These are phyloP conservation scores for Smithsoniella earleae DNA, from an alignment of 163 green algal genomes.

Conservation along the genomic window DNA sequence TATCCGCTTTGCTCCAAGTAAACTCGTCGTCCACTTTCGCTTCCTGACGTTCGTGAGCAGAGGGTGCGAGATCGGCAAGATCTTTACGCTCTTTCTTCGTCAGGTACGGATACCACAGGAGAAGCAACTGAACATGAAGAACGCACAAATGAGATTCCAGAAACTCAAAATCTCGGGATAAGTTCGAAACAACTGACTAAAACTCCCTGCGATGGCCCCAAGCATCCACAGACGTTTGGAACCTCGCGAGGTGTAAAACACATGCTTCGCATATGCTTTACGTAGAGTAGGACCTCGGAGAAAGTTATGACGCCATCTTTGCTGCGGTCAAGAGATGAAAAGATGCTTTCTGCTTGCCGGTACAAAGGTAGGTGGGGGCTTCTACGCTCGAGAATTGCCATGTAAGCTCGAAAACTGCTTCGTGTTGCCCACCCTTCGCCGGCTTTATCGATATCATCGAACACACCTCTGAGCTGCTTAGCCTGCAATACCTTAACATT, in stretches of 20 bases:
- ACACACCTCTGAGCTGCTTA: constrained; percentile 1
- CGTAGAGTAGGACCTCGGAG: no score
- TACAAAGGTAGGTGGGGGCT: constrained; percentile 6
- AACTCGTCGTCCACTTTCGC: neutral
- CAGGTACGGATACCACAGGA: constrained; percentile 18
- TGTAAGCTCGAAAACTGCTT: neutral
- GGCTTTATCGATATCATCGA: constrained; percentile 23
- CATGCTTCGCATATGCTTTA: neutral
- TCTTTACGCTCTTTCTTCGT: neutral
- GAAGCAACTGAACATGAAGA: constrained; percentile 9
- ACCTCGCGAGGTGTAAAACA: neutral
- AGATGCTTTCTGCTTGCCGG: constrained; percentile 14
- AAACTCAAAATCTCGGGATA: neutral
- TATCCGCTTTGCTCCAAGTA: neutral
- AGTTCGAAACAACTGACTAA: neutral
- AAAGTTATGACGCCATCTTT: neutral
- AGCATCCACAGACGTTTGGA: no score
- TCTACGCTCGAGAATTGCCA: neutral
- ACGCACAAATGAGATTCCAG: neutral
- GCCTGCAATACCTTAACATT: constrained; percentile 21
- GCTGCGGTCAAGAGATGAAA: constrained; percentile 21
- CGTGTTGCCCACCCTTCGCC: neutral
- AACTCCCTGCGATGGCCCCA: no score
- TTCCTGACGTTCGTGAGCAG: neutral
- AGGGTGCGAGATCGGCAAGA: neutral